Conservation (phyloP, 441 rosid species). For the Manihot esculenta region DNA sequence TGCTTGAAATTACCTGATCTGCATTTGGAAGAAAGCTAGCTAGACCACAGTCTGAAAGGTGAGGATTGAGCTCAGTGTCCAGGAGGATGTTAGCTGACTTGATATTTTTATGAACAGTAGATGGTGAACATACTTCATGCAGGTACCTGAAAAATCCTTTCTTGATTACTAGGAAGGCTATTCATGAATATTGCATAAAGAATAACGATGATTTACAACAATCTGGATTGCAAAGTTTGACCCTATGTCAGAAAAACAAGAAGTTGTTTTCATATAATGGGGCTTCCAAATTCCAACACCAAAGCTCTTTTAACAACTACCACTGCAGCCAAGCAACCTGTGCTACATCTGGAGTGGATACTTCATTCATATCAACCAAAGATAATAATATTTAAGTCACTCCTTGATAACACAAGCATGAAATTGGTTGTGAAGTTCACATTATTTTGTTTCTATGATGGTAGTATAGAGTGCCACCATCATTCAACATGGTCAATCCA, state of each 20-base stretch:
- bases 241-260: neutral
- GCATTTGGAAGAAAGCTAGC: conserved; percentile 78
- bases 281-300: conserved; percentile 14
- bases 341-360: neutral
- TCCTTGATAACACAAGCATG: neutral
- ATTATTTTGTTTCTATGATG: neutral
- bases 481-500: neutral
- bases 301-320: neutral
- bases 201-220: neutral
- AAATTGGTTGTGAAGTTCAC: neutral
- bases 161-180: conserved; percentile 16
- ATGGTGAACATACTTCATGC: conserved; percentile 97
- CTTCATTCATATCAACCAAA: neutral
- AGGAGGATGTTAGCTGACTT: conserved; percentile 89
- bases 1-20: conserved; percentile 56
- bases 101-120: conserved; percentile 84
- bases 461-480: neutral
- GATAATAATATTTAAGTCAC: neutral
- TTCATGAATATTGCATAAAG: conserved; percentile 2
- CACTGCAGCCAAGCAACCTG: neutral
- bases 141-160: conserved; percentile 62
- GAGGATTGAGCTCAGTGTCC: conserved; percentile 89
- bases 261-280: neutral
- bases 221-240: neutral
- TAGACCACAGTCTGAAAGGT: conserved; percentile 89